phyloP scores from a whole-genome alignment of 176 grass and related monocot genomes.

The Coix lacrymajobi region DNA sequence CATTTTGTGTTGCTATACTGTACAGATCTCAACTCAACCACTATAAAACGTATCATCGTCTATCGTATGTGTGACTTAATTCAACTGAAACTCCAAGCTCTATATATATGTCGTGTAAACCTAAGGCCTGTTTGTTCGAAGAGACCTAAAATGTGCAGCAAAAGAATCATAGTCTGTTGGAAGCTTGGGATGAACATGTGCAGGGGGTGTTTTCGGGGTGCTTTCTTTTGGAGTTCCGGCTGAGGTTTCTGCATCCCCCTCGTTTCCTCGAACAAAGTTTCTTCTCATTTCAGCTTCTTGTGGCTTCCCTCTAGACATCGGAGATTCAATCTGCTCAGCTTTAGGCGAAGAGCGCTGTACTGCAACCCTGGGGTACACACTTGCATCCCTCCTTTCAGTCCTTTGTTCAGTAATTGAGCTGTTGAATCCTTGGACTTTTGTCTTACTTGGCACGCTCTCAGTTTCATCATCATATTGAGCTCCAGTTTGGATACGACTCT shows the following conservation, averaged over 20 bases:
- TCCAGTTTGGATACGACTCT: constrained; percentile 5
- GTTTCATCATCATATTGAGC: constrained; percentile 7
- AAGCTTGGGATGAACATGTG: constrained; percentile 70
- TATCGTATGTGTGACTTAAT: not conserved
- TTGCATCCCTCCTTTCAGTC: not conserved
- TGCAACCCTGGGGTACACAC: constrained; percentile 23
- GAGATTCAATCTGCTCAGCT: constrained; percentile 26
- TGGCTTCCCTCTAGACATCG: constrained; percentile 16
- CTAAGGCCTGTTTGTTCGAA: constrained; percentile 61
- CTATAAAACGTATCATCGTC: not conserved
- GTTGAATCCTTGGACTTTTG: not conserved
- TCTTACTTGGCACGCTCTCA: constrained; percentile 19
- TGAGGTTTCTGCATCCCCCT: constrained; percentile 9
- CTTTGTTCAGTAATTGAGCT: constrained; percentile 10
- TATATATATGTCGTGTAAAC: not conserved
- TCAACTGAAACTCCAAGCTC: not conserved
- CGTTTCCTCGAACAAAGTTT: constrained; percentile 24
- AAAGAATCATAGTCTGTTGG: constrained; percentile 81
- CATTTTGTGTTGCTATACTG: constrained; percentile 34
- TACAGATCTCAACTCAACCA: constrained; percentile 32
- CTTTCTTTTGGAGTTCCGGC: constrained; percentile 26
- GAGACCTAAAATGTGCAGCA: constrained; percentile 82
- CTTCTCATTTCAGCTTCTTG: constrained; percentile 12
- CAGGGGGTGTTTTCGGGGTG: constrained; percentile 20
- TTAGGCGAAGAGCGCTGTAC: constrained; percentile 34